Percentiles rank a stretch among this genome's conserved stretches.
Conservation (phyloP, 352 stramenopile species). For the Phytophthora idaei region DNA sequence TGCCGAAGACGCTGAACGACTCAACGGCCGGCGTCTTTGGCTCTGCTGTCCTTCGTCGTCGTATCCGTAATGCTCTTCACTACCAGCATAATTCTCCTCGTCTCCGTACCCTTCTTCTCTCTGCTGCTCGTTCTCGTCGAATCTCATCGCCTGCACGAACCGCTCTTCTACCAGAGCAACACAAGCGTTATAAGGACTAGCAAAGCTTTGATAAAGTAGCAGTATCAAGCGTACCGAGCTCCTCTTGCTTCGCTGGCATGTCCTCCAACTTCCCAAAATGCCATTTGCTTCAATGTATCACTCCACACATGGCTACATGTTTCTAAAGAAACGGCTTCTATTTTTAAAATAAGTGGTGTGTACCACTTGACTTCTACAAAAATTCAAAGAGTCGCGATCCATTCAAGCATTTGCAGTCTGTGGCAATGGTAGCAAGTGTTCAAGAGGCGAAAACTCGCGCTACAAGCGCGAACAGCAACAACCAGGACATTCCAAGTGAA, state of each 20-base stretch:
- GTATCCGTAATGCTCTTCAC: background rate
- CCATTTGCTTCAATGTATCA: slow-evolving; percentile 12
- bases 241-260: slow-evolving; percentile 52
- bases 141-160: slow-evolving; percentile 44
- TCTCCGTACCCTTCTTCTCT: slow-evolving; percentile 18
- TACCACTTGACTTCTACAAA: slow-evolving; percentile 15
- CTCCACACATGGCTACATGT: slow-evolving; percentile 19
- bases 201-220: background rate
- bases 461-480: slow-evolving; percentile 10
- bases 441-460: background rate
- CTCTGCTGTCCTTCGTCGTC: slow-evolving; percentile 14
- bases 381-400: slow-evolving; percentile 18
- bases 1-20: slow-evolving; percentile 31
- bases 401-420: slow-evolving; percentile 10
- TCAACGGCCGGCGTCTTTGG: slow-evolving; percentile 13
- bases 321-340: slow-evolving; percentile 7
- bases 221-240: slow-evolving; percentile 37
- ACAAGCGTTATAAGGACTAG: background rate
- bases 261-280: slow-evolving; percentile 1
- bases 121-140: slow-evolving; percentile 43
- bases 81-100: slow-evolving; percentile 13
- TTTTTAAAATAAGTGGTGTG: slow-evolving; percentile 18
- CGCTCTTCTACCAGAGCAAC: slow-evolving; percentile 40
- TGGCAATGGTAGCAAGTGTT: slow-evolving; percentile 21
- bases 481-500: slow-evolving; percentile 35